These are phyloP conservation scores for Chimonanthus praecox DNA, from an alignment of 164 flowering plant species.

Conservation along the genomic window DNA sequence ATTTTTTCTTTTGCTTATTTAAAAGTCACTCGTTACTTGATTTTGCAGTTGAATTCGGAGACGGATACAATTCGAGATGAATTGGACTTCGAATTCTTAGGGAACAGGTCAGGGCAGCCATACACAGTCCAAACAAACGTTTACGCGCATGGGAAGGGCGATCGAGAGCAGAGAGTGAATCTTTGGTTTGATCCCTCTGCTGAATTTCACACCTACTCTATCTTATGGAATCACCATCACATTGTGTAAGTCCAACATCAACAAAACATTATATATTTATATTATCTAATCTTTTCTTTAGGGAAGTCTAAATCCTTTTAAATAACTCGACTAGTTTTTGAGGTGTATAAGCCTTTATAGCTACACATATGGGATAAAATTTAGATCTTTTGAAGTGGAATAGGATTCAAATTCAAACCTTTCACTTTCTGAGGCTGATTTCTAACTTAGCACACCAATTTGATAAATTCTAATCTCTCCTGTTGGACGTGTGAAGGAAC, in stretches of 20 bases:
- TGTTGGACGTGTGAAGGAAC: neutral
- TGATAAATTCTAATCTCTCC: neutral
- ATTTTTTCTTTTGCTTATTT: too few species aligned
- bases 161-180: slow-evolving; percentile 54
- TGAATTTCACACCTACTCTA: slow-evolving; percentile 45
- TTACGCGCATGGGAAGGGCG: slow-evolving; percentile 50
- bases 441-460: too few species aligned
- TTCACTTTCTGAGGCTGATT: too few species aligned
- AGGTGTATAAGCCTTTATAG: too few species aligned
- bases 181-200: slow-evolving; percentile 68
- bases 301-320: neutral
- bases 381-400: too few species aligned
- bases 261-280: neutral
- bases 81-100: slow-evolving; percentile 63
- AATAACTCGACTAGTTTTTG: too few species aligned
- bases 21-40: neutral
- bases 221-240: slow-evolving; percentile 44
- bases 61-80: slow-evolving; percentile 40
- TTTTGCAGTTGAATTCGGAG: slow-evolving; percentile 47
- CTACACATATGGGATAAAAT: too few species aligned
- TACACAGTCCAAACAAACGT: slow-evolving; percentile 63
- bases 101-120: slow-evolving; percentile 54
- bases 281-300: too few species aligned
- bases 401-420: too few species aligned
- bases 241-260: slow-evolving; percentile 35